Evolutionary conservation across 164 flowering plant species (phyloP).

Genomic region (Annona squamosa): DNA sequence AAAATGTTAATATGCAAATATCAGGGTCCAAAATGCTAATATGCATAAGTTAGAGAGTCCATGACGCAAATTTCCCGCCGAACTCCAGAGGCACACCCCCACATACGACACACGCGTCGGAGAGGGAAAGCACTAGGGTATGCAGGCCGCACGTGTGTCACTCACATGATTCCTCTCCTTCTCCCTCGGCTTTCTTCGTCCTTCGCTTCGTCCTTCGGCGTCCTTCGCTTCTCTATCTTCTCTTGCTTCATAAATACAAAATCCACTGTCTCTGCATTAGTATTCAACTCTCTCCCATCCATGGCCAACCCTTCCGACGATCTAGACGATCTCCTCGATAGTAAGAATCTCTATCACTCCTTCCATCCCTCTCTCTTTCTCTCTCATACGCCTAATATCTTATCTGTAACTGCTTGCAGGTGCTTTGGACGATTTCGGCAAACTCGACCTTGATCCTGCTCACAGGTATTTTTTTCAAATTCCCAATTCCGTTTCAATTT

Average conservation of each 20-base stretch:
- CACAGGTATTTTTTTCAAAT: slow-evolving; percentile 4
- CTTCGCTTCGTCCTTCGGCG: not conserved
- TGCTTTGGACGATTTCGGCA: slow-evolving; percentile 84
- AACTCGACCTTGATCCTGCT: slow-evolving; percentile 51
- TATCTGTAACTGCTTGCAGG: slow-evolving; percentile 10
- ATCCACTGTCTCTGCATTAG: not conserved
- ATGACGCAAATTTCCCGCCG: too few species aligned
- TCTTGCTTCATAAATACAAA: not conserved
- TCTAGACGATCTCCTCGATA: slow-evolving; percentile 81
- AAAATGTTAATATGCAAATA: too few species aligned
- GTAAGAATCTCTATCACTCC: slow-evolving; percentile 29
- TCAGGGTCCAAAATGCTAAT: too few species aligned
- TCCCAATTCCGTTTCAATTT: slow-evolving; percentile 10
- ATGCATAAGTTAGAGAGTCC: too few species aligned
- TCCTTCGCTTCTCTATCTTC: not conserved
- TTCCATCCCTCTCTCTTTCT: slow-evolving; percentile 4
- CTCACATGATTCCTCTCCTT: not conserved
- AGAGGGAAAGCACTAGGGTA: not conserved
- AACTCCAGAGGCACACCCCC: too few species aligned
- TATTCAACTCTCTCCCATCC: not conserved
- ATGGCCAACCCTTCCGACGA: slow-evolving; percentile 60
- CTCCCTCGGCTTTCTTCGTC: not conserved
- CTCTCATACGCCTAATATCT: not conserved
- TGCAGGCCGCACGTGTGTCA: not conserved
- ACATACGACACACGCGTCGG: not conserved